A percentile compares a stretch with the other conserved stretches of the same genome.
Conservation (phyloP, 352 stramenopile genomes). For the Pythium rishiriense region DNA sequence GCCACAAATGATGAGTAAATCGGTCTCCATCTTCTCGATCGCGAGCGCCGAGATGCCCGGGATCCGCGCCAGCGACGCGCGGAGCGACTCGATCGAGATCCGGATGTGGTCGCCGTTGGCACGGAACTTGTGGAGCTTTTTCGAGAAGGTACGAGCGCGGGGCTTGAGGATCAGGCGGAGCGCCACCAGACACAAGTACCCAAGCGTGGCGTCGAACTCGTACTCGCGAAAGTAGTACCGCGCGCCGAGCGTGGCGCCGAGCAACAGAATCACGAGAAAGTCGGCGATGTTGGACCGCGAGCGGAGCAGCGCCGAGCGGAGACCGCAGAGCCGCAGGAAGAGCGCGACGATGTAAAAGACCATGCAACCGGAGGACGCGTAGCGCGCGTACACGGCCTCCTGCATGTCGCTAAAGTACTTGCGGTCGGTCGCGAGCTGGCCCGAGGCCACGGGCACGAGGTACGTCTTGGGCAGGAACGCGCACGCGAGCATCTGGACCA, state of each 20-base stretch:
- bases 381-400: constrained; percentile 65
- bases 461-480: constrained; percentile 62
- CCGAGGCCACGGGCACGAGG: constrained; percentile 1
- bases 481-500: constrained; percentile 77
- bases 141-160: constrained; percentile 78
- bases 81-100: constrained; percentile 84
- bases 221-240: constrained; percentile 54
- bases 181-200: constrained; percentile 66
- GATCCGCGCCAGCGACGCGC: constrained; percentile 76
- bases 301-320: constrained; percentile 74
- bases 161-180: constrained; percentile 85
- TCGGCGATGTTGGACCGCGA: constrained; percentile 85
- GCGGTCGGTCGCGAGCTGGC: constrained; percentile 4
- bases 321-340: constrained; percentile 66
- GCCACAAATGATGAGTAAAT: constrained; percentile 87
- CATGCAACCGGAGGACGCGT: constrained; percentile 75
- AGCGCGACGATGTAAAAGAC: constrained; percentile 85
- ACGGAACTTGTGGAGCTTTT: constrained; percentile 89
- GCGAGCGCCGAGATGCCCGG: constrained; percentile 77
- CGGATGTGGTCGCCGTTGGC: constrained; percentile 84
- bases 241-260: constrained; percentile 53
- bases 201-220: constrained; percentile 74
- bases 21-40: constrained; percentile 90
- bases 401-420: constrained; percentile 59
- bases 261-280: constrained; percentile 63